Conservation (phyloP, 129 eudicot genomes). For the Helianthus tuberosus region DNA sequence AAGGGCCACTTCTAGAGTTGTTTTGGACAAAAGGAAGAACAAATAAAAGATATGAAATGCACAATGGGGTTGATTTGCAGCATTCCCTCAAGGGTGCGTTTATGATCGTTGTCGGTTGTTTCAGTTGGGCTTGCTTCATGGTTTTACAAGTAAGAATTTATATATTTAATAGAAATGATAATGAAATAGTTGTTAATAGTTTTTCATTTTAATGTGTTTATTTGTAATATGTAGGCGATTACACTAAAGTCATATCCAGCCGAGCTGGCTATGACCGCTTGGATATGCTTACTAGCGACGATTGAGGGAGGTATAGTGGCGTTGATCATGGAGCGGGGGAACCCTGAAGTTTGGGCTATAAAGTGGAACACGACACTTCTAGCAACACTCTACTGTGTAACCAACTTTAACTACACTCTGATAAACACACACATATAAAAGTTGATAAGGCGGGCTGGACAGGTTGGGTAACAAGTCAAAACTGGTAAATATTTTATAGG, state of each 20-base stretch:
- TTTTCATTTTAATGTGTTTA: background rate
- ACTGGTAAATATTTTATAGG: background rate
- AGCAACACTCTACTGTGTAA: slow-evolving; percentile 83
- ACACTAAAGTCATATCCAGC: slow-evolving; percentile 85
- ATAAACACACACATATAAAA: background rate
- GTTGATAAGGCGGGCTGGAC: slow-evolving; percentile 4
- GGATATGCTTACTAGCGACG: slow-evolving; percentile 87
- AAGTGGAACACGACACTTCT: slow-evolving; percentile 74
- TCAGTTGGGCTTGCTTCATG: slow-evolving; percentile 91
- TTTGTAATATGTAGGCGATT: slow-evolving; percentile 52
- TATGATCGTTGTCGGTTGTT: slow-evolving; percentile 70
- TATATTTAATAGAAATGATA: background rate
- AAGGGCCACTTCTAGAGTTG: slow-evolving; percentile 68
- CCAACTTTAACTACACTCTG: slow-evolving; percentile 3
- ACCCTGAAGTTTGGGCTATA: slow-evolving; percentile 69
- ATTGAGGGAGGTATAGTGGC: slow-evolving; percentile 75
- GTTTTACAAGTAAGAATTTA: slow-evolving; percentile 68
- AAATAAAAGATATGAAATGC: slow-evolving; percentile 33
- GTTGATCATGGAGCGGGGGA: slow-evolving; percentile 74
- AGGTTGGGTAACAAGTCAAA: slow-evolving; percentile 1
- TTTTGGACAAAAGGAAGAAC: slow-evolving; percentile 65
- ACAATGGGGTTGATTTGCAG: slow-evolving; percentile 51
- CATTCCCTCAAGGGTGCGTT: slow-evolving; percentile 77
- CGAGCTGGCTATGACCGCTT: slow-evolving; percentile 88
- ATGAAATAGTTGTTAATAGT: background rate